Evolutionary conservation across 768 basidiomycete genomes (phyloP).

Genomic region (Auricularia sp.): DNA sequence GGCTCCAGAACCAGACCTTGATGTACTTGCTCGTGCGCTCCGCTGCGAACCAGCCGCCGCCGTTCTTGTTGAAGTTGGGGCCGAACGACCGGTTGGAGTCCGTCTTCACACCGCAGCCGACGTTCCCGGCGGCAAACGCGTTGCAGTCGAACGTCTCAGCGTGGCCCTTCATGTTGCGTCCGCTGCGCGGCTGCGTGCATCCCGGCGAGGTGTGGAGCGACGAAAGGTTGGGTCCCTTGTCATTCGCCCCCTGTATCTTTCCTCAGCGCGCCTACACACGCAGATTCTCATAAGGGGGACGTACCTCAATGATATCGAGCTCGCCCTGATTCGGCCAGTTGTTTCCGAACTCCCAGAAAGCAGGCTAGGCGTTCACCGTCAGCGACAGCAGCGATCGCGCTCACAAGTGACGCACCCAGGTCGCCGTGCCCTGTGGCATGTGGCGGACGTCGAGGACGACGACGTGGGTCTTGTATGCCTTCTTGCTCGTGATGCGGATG

Average conservation of each 20-base stretch:
- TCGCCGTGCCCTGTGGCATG: conserved; percentile 7
- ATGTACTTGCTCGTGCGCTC: conserved; percentile 10
- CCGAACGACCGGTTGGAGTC: conserved; percentile 15
- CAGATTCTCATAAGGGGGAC: neutral
- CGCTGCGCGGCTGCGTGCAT: conserved; percentile 34
- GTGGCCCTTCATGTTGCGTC: conserved; percentile 39
- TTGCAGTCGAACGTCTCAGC: conserved; percentile 33
- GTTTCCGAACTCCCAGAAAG: neutral
- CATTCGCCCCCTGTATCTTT: neutral
- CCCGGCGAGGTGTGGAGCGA: conserved; percentile 44
- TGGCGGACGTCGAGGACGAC: conserved; percentile 22
- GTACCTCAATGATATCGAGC: conserved; percentile 16
- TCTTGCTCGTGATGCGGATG: conserved; percentile 44
- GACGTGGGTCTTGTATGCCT: conserved; percentile 41
- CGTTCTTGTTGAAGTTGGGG: conserved; percentile 7
- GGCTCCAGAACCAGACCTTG: conserved; percentile 20
- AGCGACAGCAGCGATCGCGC: neutral
- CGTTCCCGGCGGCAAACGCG: conserved; percentile 45
- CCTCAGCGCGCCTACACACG: too few relatives aligned
- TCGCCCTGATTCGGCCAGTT: conserved; percentile 11
- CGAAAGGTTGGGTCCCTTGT: conserved; percentile 28
- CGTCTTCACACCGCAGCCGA: conserved; percentile 45
- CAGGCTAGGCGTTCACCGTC: neutral
- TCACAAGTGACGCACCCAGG: neutral
- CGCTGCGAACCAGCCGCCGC: conserved; percentile 15